phyloP scores from a whole-genome alignment of 352 stramenopile species.

The Phytophthora tentaculata region DNA sequence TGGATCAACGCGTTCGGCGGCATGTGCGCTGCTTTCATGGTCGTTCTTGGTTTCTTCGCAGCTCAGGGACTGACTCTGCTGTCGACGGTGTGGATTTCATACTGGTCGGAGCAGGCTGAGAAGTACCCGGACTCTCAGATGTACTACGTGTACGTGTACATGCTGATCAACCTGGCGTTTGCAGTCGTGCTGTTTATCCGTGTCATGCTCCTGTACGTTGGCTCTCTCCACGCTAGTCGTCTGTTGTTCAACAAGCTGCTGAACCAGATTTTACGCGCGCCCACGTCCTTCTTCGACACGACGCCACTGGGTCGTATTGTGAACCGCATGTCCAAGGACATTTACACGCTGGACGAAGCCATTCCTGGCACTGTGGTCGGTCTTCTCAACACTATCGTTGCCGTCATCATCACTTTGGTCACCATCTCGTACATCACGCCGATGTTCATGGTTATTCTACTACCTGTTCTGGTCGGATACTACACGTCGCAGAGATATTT shows the following conservation, averaged over 20 bases:
- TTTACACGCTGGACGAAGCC: conserved; percentile 63
- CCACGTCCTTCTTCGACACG: conserved; percentile 65
- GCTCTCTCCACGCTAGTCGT: conserved; percentile 62
- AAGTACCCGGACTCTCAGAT: conserved; percentile 64
- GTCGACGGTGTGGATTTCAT: conserved; percentile 92
- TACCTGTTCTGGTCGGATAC: conserved; percentile 17
- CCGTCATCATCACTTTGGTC: conserved; percentile 18
- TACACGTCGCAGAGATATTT: conserved; percentile 57
- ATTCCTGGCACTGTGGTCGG: conserved; percentile 38
- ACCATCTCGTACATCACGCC: conserved; percentile 28
- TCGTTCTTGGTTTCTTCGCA: conserved; percentile 60
- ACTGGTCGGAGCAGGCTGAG: conserved; percentile 88
- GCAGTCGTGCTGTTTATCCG: conserved; percentile 68
- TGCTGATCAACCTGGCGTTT: conserved; percentile 70
- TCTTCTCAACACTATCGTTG: conserved; percentile 27
- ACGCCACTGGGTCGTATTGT: conserved; percentile 72
- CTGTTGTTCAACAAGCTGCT: conserved; percentile 75
- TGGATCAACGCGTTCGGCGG: conserved; percentile 79
- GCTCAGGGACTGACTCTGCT: conserved; percentile 62
- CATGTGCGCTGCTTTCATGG: conserved; percentile 46
- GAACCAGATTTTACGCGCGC: conserved; percentile 50
- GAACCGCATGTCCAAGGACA: conserved; percentile 69
- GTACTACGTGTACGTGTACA: conserved; percentile 88
- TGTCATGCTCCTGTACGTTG: conserved; percentile 64
- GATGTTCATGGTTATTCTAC: conserved; percentile 62